Evolutionary conservation across 1,284 basidiomycete genomes (phyloP).

Genomic region (Cryptococcus hybrid): DNA sequence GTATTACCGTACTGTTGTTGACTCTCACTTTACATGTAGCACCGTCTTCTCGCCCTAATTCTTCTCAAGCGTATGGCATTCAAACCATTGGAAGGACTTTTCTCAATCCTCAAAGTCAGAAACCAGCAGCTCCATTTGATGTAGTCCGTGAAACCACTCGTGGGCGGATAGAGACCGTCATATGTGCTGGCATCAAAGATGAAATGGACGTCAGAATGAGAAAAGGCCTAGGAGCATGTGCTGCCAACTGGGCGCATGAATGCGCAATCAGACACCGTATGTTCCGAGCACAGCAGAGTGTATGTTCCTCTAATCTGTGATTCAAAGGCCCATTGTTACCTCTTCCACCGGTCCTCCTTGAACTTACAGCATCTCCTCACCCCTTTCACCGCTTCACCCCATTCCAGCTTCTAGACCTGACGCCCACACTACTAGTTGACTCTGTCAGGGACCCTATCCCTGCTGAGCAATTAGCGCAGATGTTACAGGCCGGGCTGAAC

Average conservation of each 20-base stretch:
- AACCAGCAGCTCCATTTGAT: constrained; percentile 38
- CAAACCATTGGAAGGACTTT: constrained; percentile 26
- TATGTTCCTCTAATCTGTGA: neutral
- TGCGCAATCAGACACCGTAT: constrained; percentile 35
- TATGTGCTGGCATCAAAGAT: constrained; percentile 41
- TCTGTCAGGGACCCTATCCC: constrained; percentile 28
- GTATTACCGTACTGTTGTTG: neutral
- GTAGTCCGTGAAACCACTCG: constrained; percentile 32
- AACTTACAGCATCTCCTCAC: constrained; percentile 29
- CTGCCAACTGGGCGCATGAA: constrained; percentile 38
- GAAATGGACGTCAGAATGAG: constrained; percentile 43
- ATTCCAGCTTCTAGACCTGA: constrained; percentile 37
- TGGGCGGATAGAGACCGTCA: constrained; percentile 35
- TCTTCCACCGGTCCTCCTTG: constrained; percentile 25
- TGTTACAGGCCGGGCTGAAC: constrained; percentile 36
- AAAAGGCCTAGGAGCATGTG: constrained; percentile 40
- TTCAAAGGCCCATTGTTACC: neutral
- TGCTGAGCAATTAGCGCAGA: constrained; percentile 28
- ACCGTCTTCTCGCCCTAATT: constrained; percentile 38
- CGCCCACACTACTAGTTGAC: constrained; percentile 34
- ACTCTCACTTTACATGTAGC: constrained; percentile 13
- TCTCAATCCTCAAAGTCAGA: constrained; percentile 25
- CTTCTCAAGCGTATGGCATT: constrained; percentile 40
- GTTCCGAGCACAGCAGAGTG: constrained; percentile 3
- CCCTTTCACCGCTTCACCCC: constrained; percentile 44